Conservation (phyloP, 2,329 filamentous ascomycete genomes). For the Aspergillus fumigatiaffinis region DNA sequence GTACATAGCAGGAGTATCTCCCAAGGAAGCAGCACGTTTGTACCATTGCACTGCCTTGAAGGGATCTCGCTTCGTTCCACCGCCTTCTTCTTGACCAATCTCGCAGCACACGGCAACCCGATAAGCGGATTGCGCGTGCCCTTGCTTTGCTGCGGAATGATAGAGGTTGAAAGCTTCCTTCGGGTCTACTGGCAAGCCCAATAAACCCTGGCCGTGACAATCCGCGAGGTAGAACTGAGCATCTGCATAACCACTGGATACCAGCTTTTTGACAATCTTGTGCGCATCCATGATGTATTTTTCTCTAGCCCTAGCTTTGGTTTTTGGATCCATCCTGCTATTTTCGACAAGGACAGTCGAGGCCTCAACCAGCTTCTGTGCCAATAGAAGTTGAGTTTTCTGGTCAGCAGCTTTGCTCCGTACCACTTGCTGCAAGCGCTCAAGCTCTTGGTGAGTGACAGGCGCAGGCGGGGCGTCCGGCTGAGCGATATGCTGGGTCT, state of each 20-base stretch:
- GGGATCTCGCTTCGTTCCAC: slow-evolving; percentile 85
- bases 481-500: slow-evolving; percentile 10
- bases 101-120: slow-evolving; percentile 96
- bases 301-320: slow-evolving; percentile 65
- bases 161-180: slow-evolving; percentile 94
- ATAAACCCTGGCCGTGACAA: slow-evolving; percentile 73
- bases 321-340: slow-evolving; percentile 64
- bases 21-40: slow-evolving; percentile 82
- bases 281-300: slow-evolving; percentile 80
- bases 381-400: slow-evolving; percentile 66
- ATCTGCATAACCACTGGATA: slow-evolving; percentile 67
- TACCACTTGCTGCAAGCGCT: slow-evolving; percentile 65
- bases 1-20: slow-evolving; percentile 94
- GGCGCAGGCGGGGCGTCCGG: slow-evolving; percentile 38
- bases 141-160: slow-evolving; percentile 85
- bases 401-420: slow-evolving; percentile 71
- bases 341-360: slow-evolving; percentile 73
- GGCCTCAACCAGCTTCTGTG: slow-evolving; percentile 82
- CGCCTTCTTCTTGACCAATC: slow-evolving; percentile 89
- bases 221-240: slow-evolving; percentile 95
- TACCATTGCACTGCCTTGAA: slow-evolving; percentile 98
- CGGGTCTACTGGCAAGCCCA: slow-evolving; percentile 75
- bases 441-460: slow-evolving; percentile 75
- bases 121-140: slow-evolving; percentile 83
- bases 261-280: slow-evolving; percentile 87